Evolutionary conservation across 2,329 filamentous ascomycete species (phyloP).

Genomic region (Stylonectria norvegica): DNA sequence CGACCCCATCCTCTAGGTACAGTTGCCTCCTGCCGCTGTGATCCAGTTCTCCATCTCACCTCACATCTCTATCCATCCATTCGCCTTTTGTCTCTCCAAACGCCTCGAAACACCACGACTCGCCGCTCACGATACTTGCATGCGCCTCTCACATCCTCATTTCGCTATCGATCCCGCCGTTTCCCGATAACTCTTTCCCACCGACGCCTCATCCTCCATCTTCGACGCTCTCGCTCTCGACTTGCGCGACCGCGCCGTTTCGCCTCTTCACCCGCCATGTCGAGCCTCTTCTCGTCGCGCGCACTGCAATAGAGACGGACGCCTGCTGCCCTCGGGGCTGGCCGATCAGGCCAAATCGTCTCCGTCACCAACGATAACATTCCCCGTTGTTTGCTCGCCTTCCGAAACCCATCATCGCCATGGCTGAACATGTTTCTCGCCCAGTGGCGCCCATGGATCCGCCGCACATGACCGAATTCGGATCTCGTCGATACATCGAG

Average conservation of each 20-base stretch:
- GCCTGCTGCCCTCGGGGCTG: slow-evolving; percentile 27
- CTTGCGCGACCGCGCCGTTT: slow-evolving; percentile 7
- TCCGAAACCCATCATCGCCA: slow-evolving; percentile 19
- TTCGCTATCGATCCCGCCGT: slow-evolving; percentile 4
- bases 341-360: slow-evolving; percentile 25
- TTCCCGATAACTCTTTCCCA: background rate
- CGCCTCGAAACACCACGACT: too few relatives aligned
- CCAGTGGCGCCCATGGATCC: slow-evolving; percentile 55
- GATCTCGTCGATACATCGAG: slow-evolving; percentile 60
- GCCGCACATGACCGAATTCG: slow-evolving; percentile 63
- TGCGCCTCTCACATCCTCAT: too few relatives aligned
- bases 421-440: slow-evolving; percentile 32
- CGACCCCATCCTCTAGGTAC: too few relatives aligned
- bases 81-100: too few relatives aligned
- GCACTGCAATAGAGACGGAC: slow-evolving; percentile 35
- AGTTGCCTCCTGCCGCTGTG: too few relatives aligned
- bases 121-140: too few relatives aligned
- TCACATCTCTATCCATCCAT: too few relatives aligned
- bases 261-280: slow-evolving; percentile 28
- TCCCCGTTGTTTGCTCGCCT: slow-evolving; percentile 3
- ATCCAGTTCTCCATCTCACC: too few relatives aligned
- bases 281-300: slow-evolving; percentile 23
- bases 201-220: slow-evolving; percentile 4
- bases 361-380: slow-evolving; percentile 6
- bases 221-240: slow-evolving; percentile 7